phyloP scores from a whole-genome alignment of 1,139 yeast species.

The Yamadazyma diospyri region DNA sequence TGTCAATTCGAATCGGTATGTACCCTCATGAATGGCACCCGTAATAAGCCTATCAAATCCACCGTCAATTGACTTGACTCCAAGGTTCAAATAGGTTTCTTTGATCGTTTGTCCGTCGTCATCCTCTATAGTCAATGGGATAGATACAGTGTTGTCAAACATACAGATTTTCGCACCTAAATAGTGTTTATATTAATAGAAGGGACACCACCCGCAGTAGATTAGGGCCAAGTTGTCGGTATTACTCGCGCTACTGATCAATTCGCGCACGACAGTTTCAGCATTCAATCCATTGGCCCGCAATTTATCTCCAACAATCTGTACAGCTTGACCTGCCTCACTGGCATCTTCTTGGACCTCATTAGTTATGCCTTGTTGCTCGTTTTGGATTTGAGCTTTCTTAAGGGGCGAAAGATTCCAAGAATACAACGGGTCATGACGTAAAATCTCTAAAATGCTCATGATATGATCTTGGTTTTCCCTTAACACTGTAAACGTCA shows the following conservation, averaged over 20 bases:
- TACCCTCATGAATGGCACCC: constrained; percentile 17
- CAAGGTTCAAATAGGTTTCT: constrained; percentile 14
- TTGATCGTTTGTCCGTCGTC: constrained; percentile 16
- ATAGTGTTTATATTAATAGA: constrained; percentile 23
- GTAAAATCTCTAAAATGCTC: constrained; percentile 79
- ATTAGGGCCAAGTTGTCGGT: constrained; percentile 66
- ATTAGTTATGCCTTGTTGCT: constrained; percentile 19
- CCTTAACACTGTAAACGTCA: constrained; percentile 66
- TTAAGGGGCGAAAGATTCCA: constrained; percentile 82
- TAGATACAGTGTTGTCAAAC: constrained; percentile 13
- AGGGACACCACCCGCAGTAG: constrained; percentile 81
- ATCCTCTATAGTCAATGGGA: constrained; percentile 24
- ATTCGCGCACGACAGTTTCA: constrained; percentile 80
- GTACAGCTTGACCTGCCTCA: constrained; percentile 78
- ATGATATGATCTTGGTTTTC: constrained; percentile 64
- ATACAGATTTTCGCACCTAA: constrained; percentile 1
- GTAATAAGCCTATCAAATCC: constrained; percentile 10
- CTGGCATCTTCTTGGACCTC: constrained; percentile 50
- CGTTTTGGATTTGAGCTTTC: constrained; percentile 53
- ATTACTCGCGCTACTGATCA: constrained; percentile 75
- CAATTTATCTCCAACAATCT: constrained; percentile 68
- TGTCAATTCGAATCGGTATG: constrained; percentile 11
- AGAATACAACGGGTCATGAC: constrained; percentile 89
- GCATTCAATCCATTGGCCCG: constrained; percentile 64
- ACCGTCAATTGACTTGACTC: constrained; percentile 10